Percentiles rank a stretch among this genome's conserved stretches.
Conservation (phyloP, 2,329 filamentous ascomycete species). For the Colletotrichum abscissum region DNA sequence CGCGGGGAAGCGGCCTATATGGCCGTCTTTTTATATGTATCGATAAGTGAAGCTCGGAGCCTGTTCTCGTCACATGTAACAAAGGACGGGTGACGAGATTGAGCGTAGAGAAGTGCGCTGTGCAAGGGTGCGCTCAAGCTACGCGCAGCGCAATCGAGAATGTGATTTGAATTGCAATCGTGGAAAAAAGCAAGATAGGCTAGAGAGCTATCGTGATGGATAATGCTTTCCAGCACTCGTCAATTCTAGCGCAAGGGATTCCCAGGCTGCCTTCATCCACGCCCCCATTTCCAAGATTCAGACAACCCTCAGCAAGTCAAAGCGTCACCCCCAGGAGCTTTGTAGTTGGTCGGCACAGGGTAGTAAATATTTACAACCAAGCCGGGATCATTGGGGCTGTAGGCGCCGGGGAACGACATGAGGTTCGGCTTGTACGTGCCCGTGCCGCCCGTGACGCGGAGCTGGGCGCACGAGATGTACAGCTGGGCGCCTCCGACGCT, state of each 20-base stretch:
- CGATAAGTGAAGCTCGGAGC: too few species aligned
- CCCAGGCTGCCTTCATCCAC: neutral
- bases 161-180: neutral
- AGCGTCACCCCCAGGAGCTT: constrained; percentile 34
- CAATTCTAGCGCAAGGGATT: too few species aligned
- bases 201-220: too few species aligned
- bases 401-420: constrained; percentile 56
- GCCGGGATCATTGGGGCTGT: constrained; percentile 53
- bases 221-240: neutral
- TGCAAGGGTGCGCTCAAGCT: neutral
- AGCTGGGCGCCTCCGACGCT: constrained; percentile 56
- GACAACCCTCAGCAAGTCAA: constrained; percentile 48
- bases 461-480: constrained; percentile 56
- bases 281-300: constrained; percentile 35
- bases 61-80: neutral
- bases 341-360: constrained; percentile 52
- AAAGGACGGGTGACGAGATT: neutral
- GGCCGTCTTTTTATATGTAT: neutral
- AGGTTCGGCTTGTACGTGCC: constrained; percentile 51
- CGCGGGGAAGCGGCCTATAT: neutral
- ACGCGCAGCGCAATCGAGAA: neutral
- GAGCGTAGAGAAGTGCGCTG: too few species aligned
- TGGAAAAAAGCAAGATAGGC: neutral
- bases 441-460: constrained; percentile 53
- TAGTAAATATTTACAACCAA: constrained; percentile 57